Conservation (phyloP, 2,329 filamentous ascomycete genomes). For the Fusarium continuum region DNA sequence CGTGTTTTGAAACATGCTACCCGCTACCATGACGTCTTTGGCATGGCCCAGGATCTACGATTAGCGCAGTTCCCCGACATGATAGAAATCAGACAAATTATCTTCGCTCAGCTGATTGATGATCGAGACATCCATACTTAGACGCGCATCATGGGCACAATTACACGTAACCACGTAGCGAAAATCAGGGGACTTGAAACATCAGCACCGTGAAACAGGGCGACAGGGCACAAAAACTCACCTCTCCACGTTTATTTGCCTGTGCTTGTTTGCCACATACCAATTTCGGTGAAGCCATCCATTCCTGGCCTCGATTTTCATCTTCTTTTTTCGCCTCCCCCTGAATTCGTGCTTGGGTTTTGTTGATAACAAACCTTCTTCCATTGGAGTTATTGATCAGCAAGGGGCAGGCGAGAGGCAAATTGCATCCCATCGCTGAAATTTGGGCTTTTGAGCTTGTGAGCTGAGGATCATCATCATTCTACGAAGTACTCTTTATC, state of each 20-base stretch:
- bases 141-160: constrained; percentile 6
- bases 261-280: constrained; percentile 37
- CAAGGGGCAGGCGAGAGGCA: not conserved
- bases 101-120: not conserved
- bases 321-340: constrained; percentile 32
- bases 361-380: not conserved
- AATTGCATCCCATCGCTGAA: no score
- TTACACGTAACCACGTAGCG: not conserved
- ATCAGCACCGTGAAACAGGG: constrained; percentile 26
- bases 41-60: constrained; percentile 22
- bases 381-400: not conserved
- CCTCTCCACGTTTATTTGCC: constrained; percentile 14
- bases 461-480: constrained; percentile 1
- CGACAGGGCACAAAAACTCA: constrained; percentile 8
- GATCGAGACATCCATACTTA: not conserved
- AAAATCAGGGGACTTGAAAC: constrained; percentile 23
- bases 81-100: not conserved
- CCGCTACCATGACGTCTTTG: constrained; percentile 28
- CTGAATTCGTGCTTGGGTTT: constrained; percentile 6
- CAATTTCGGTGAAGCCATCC: constrained; percentile 34
- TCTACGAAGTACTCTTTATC: no score
- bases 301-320: constrained; percentile 14
- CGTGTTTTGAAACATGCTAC: constrained; percentile 30
- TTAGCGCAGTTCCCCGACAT: constrained; percentile 9
- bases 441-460: not conserved